Evolutionary conservation across 2,329 filamentous ascomycete genomes (phyloP), one percentile per base, ranked within the genome.

Genomic region (Chaetomiaceae sp.): DNA sequence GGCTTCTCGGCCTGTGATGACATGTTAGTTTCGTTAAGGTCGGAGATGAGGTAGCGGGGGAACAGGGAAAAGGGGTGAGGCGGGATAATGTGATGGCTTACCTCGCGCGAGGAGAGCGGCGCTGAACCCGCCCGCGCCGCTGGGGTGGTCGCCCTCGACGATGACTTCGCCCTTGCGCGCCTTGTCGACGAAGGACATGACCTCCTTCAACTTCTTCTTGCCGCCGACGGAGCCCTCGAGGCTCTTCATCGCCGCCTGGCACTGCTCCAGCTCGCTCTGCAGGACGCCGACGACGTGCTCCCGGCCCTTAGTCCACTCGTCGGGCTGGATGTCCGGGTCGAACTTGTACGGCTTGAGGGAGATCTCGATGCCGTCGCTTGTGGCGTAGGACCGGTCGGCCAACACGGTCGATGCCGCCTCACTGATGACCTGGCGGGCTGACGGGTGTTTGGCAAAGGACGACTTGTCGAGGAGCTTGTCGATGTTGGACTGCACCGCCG

Each of bases 331-430:
- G 58, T 98, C 93, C 48, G 98, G 95, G 52, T 96, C 89, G 57
- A 91, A 97, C 64, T 98, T 98, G 73, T 91, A 98, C 0, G 94
- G 93, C 66, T 98, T 98, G 68, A 98, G 94, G 63, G 91, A 98
- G 62, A 97, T 97, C 66, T 98, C 93, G 1, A 98, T 87, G 67
- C 97, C 93, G 60, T 98, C 94, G 53, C 87, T 93, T 1, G 94
- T 98, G 66, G 91, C 93, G 68, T 96, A 97, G 54, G 95, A 95
- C 12, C 91, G 78, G 60, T 98, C 93, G 55, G 93, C 93, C 11
- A 98, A 70, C 43, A 98, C 97, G 20, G 81, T 85, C 0, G 88
- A 86, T 1, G 89, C 88, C 1, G 93, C 90, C 57, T 96, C 89
- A 38, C 82, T 86, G 55, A 98, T 97, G n/a, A 88, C 87, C 64